These are phyloP conservation scores for Saitoella complicata DNA, from an alignment of 805 yeast species.

Conservation along the genomic window DNA sequence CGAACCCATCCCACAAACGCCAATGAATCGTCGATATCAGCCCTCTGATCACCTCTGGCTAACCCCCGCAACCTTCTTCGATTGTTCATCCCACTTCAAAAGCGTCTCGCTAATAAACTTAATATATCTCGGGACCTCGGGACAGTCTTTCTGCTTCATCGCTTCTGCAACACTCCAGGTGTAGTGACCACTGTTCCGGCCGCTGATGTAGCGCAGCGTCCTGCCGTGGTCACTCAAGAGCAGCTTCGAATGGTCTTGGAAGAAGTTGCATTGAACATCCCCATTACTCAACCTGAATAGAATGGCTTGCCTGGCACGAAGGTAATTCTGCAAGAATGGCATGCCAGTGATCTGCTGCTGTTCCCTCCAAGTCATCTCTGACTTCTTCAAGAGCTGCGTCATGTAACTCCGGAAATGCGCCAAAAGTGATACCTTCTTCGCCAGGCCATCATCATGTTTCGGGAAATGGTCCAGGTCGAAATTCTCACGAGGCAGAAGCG, in stretches of 20 bases:
- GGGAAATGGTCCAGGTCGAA: conserved; percentile 3
- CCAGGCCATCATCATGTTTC: conserved; percentile 14
- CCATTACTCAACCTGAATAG: conserved; percentile 92
- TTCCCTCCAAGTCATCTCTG: conserved; percentile 18
- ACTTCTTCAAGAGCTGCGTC: conserved; percentile 67
- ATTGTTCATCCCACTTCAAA: no score
- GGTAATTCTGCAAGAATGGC: conserved; percentile 62
- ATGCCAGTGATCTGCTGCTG: conserved; percentile 3
- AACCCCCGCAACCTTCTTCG: no score
- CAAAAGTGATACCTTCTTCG: conserved; percentile 62
- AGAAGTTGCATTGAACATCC: conserved; percentile 83
- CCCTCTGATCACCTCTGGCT: no score
- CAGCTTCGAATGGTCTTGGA: conserved; percentile 73
- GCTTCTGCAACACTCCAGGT: no score
- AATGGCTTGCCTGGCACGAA: conserved; percentile 62
- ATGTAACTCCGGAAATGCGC: conserved; percentile 81
- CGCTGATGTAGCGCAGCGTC: conserved; percentile 50
- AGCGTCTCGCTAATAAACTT: no score
- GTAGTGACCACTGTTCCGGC: no score
- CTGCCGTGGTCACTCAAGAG: conserved; percentile 63
- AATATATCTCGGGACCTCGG: no score
- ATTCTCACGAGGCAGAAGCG: not conserved
- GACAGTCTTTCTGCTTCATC: no score
- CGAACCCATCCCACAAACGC: no score
- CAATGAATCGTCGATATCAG: no score